A percentile compares a stretch with the other conserved stretches of the same genome.
phyloP scores from a whole-genome alignment of 805 yeast species.

The Barnettozyma salicaria region DNA sequence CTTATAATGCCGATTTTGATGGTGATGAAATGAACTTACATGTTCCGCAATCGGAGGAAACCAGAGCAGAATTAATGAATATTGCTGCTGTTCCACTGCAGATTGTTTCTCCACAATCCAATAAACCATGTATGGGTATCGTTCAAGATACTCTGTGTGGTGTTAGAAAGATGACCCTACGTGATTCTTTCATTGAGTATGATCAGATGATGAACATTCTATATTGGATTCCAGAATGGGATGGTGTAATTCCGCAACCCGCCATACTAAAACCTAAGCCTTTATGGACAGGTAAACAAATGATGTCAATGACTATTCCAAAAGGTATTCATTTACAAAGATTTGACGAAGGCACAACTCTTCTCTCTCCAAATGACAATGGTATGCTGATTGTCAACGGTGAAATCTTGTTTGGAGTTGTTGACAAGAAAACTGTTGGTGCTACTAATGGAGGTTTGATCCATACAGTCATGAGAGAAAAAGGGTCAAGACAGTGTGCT shows the following conservation, averaged over 20 bases:
- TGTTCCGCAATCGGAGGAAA: constrained; percentile 85
- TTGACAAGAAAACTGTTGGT: constrained; percentile 96
- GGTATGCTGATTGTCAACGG: constrained; percentile 97
- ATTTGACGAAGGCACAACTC: constrained; percentile 82
- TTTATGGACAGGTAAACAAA: constrained; percentile 95
- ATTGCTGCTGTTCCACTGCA: constrained; percentile 96
- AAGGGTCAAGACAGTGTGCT: constrained; percentile 89
- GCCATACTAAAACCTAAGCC: constrained; percentile 93
- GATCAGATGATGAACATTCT: constrained; percentile 95
- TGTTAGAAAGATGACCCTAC: constrained; percentile 87
- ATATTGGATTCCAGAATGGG: constrained; percentile 99
- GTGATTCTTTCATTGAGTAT: constrained; percentile 83
- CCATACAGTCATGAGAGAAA: constrained; percentile 96
- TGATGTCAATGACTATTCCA: constrained; percentile 88
- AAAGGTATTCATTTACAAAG: constrained; percentile 93
- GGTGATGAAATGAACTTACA: constrained; percentile 99
- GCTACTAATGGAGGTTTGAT: constrained; percentile 97
- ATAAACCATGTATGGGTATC: constrained; percentile 99
- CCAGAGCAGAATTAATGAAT: constrained; percentile 92
- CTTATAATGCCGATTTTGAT: constrained; percentile 99
- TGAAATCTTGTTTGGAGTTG: constrained; percentile 95
- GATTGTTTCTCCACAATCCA: constrained; percentile 96
- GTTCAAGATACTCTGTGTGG: constrained; percentile 99
- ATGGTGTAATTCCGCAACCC: constrained; percentile 95
- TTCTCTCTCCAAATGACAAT: constrained; percentile 80